Base-by-base conservation (phyloP, 2,329 filamentous ascomycete genomes). In the Onygenales sp. region DNA sequence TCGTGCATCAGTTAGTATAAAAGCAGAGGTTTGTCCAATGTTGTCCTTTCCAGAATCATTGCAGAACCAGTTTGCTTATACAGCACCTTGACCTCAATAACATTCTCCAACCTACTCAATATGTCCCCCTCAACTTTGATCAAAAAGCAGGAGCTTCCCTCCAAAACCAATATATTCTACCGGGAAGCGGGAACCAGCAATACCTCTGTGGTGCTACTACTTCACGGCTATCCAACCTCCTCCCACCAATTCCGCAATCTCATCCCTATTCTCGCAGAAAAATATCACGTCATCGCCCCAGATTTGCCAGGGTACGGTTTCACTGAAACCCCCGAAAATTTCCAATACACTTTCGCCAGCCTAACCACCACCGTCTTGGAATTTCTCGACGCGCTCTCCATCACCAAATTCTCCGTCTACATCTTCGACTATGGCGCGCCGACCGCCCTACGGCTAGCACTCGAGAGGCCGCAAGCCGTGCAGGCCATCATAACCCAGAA, bases 341-440 rank as follows among this genome's bases (percentile, higher is more conserved):
- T 78, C 69, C 61, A 61, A 7, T 80, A 82, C 69, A 80, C 73
- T 11, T 84, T 84, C 58, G 75, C 71, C 46, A 75, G 70, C 61
- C 63, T 84, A 5, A 66, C 79, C 36, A 62, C 53, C 5, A 78
- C 75, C 1, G 68, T 80, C 38, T 68, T 67, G 8, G 70, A 70
- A 6, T 82, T 82, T 59, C 63, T 81, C 10, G 69, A 75, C 38
- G 67, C 69, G 0, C 66, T 83, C 7, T 55, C 66, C 2, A 68
- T 83, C 38, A 56, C 60, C 11, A 72, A 71, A 35, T 82, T 77
- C 65, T 73, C 76, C 11, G 64, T 81, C 32, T 85, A 83, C 64
- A 74, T 84, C 57, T 84, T 84, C 62, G 81, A 84, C 69, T 84
- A 84, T 62, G 81, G 81, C 50, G 78, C 80, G 0, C 80, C 82